These are phyloP conservation scores for Phytophthora cactorum DNA, from an alignment of 352 stramenopile species.

Conservation along the genomic window DNA sequence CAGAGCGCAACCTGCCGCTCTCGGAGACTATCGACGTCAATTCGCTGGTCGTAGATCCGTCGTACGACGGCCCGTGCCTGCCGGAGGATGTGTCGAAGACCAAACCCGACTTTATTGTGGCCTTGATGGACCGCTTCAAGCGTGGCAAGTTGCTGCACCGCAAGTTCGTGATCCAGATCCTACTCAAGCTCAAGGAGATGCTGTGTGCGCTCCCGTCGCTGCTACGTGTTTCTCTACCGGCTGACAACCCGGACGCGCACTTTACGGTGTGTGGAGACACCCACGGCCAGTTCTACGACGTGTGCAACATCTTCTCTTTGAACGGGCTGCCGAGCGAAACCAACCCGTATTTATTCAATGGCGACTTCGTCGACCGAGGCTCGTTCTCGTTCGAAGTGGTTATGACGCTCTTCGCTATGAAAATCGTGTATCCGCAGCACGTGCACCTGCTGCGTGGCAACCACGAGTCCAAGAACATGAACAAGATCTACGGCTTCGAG, in stretches of 20 bases:
- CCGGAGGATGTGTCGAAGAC: constrained; percentile 58
- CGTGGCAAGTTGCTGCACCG: constrained; percentile 97
- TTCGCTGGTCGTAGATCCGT: constrained; percentile 76
- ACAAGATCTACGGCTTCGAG: constrained; percentile 99
- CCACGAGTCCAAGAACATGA: constrained; percentile 99
- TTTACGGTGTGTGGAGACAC: constrained; percentile 99
- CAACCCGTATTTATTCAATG: constrained; percentile 99
- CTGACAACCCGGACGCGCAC: constrained; percentile 62
- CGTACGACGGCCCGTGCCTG: constrained; percentile 82
- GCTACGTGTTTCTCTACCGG: constrained; percentile 78
- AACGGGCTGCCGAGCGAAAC: constrained; percentile 95
- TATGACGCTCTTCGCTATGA: constrained; percentile 97
- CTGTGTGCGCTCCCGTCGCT: constrained; percentile 92
- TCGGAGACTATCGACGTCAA: constrained; percentile 94
- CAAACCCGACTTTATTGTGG: constrained; percentile 89
- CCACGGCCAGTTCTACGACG: constrained; percentile 99
- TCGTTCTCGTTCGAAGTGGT: constrained; percentile 99
- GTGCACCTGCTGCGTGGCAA: constrained; percentile 97
- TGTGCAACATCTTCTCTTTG: constrained; percentile 99
- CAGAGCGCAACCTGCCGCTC: constrained; percentile 92
- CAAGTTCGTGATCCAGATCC: constrained; percentile 97
- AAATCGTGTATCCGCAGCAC: constrained; percentile 93
- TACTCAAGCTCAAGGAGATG: constrained; percentile 93
- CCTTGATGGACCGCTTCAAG: constrained; percentile 96
- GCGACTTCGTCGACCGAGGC: constrained; percentile 99